Base-by-base conservation (phyloP, 805 yeast species). In the Candida verbasci region DNA sequence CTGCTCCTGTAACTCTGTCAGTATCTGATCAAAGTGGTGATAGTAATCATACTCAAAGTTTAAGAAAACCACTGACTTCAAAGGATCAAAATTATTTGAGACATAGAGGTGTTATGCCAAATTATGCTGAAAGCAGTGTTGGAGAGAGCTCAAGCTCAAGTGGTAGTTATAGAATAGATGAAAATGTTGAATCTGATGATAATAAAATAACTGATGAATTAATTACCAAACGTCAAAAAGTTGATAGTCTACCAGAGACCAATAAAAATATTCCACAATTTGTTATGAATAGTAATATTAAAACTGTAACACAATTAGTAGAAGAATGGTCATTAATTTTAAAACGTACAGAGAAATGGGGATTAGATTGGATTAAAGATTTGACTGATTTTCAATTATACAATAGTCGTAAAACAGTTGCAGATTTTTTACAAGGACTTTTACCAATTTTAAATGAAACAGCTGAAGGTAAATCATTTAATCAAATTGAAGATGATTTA, bases 401-500 rank as follows among this genome's bases (percentile, higher is more conserved):
- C 50, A 61, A 36, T 11, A 56, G 53, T 58, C 65, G 58, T 57
- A 62, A 43, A 58, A 58, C 50, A 55, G 53, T 40, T 58, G 60
- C 50, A 56, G 65, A 50, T 55, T 60, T 55, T 56, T 64, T 28
- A 40, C 45, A 84, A 79, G 56, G 17, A n/a, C 8, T 35, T 4
- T 6, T 24, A 18, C 29, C 34, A 3, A 6, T 10, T 5, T 10
- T 15, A 7, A 27, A 27, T 14, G 34, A 22, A 10, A 9, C 27
- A 6, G 6, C 3, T 11, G 24, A 16, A 14, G 15, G 14, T 21
- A 24, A 27, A 27, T 9, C 17, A 10, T 33, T 33, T 14, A 31
- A 63, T 58, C 46, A 56, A 56, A 15, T 62, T 62, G 86, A 79
- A 84, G 67, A 85, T 81, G 65, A 82, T 84, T 42, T 82, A 82